Percentiles rank a stretch among this genome's conserved stretches.
Conservation (phyloP, 768 basidiomycete genomes). For the Boletus pseudopeckii region DNA sequence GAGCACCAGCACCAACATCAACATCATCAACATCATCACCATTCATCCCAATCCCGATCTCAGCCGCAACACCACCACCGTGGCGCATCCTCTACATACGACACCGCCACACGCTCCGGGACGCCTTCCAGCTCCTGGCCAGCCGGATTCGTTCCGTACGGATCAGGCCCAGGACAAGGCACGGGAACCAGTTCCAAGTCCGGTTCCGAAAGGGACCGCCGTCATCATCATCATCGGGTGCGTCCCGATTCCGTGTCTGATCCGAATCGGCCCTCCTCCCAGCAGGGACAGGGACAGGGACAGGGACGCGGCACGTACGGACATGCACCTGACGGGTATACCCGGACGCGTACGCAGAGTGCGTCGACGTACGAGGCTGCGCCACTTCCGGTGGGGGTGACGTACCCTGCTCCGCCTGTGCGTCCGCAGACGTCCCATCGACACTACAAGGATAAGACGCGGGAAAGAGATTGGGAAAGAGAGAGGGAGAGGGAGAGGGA, state of each 20-base stretch:
- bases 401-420: constrained; percentile 25
- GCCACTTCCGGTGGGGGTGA: constrained; percentile 26
- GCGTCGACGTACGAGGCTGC: constrained; percentile 24
- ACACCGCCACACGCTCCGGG: constrained; percentile 6
- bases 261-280: neutral
- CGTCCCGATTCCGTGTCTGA: neutral
- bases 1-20: neutral
- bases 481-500: neutral
- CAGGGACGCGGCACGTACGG: neutral
- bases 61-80: neutral
- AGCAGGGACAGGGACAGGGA: neutral
- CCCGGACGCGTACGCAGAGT: constrained; percentile 13
- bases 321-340: neutral
- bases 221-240: neutral
- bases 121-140: constrained; percentile 15
- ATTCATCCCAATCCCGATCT: neutral
- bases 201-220: neutral
- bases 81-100: neutral
- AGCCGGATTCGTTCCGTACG: constrained; percentile 18
- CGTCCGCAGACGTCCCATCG: constrained; percentile 27
- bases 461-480: neutral
- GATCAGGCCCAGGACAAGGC: neutral
- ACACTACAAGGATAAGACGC: neutral
- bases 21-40: constrained; percentile 1
- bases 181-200: neutral